Evolutionary conservation across 2,329 filamentous ascomycete species (phyloP).

Genomic region (Verruconis gallopava): DNA sequence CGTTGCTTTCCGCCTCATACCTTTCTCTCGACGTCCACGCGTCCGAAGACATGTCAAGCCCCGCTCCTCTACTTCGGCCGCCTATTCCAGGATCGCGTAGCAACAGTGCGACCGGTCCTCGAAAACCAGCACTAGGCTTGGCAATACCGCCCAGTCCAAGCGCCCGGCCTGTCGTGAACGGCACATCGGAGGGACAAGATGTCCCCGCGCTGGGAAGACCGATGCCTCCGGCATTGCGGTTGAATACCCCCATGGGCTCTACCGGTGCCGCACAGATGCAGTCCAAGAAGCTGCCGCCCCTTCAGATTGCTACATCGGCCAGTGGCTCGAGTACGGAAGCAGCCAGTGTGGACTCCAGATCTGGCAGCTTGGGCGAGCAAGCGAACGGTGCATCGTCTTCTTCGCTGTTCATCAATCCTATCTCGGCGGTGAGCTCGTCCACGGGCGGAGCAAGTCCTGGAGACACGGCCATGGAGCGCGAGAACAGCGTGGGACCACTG

Average conservation of each 20-base stretch:
- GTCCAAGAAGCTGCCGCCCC: slow-evolving; percentile 33
- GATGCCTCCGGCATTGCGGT: slow-evolving; percentile 62
- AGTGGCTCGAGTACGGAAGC: slow-evolving; percentile 63
- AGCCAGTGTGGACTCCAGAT: slow-evolving; percentile 64
- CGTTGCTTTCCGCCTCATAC: no score
- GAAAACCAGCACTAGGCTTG: slow-evolving; percentile 68
- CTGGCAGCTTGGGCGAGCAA: slow-evolving; percentile 67
- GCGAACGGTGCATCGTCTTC: slow-evolving; percentile 56
- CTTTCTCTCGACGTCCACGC: no score
- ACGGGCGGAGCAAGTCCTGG: slow-evolving; percentile 56
- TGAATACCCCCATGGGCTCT: slow-evolving; percentile 74
- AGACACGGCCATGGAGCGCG: slow-evolving; percentile 60
- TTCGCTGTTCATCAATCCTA: slow-evolving; percentile 78
- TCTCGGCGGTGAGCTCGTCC: slow-evolving; percentile 74
- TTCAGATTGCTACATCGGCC: slow-evolving; percentile 41
- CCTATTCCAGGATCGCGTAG: slow-evolving; percentile 56
- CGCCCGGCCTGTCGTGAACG: slow-evolving; percentile 62
- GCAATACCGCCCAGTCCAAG: slow-evolving; percentile 83
- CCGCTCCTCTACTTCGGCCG: slow-evolving; percentile 69
- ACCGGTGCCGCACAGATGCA: slow-evolving; percentile 57
- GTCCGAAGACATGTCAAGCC: slow-evolving; percentile 49
- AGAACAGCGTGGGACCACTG: slow-evolving; percentile 65
- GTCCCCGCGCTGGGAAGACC: slow-evolving; percentile 36
- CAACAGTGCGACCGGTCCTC: slow-evolving; percentile 40
- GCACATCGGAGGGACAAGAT: slow-evolving; percentile 27